phyloP scores from a whole-genome alignment of 2,329 filamentous ascomycete genomes.

The Sclerotinia subarctica region DNA sequence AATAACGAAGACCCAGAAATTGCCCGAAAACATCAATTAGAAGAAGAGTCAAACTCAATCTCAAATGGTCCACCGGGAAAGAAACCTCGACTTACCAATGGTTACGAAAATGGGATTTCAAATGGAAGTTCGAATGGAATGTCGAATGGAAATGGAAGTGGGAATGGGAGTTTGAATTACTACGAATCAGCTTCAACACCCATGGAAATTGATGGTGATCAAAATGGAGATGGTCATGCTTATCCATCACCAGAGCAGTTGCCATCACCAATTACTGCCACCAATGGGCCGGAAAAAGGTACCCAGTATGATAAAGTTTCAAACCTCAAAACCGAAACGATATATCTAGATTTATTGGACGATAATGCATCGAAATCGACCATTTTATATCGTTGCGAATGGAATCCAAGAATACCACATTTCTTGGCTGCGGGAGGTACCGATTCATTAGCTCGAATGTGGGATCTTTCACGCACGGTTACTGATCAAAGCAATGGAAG shows the following conservation, averaged over 20 bases:
- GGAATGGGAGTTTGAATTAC: constrained; percentile 22
- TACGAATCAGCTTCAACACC: constrained; percentile 48
- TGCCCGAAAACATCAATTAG: constrained; percentile 37
- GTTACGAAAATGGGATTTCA: constrained; percentile 51
- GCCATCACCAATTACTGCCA: constrained; percentile 52
- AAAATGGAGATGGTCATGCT: constrained; percentile 52
- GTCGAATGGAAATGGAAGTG: constrained; percentile 42
- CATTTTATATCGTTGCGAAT: constrained; percentile 65
- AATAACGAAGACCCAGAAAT: constrained; percentile 35
- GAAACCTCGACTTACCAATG: constrained; percentile 59
- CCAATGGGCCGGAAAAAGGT: constrained; percentile 60
- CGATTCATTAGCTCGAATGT: constrained; percentile 67
- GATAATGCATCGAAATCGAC: constrained; percentile 40
- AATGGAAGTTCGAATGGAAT: constrained; percentile 34
- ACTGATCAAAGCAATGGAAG: constrained; percentile 37
- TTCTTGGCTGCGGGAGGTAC: constrained; percentile 66
- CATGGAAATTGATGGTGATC: constrained; percentile 49
- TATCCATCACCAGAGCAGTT: constrained; percentile 59
- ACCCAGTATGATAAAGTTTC: constrained; percentile 63
- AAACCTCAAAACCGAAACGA: constrained; percentile 58
- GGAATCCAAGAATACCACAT: constrained; percentile 62
- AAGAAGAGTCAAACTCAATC: constrained; percentile 38
- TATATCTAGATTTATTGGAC: constrained; percentile 54
- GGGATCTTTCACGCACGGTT: constrained; percentile 56
- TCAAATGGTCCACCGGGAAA: constrained; percentile 56